Evolutionary conservation across 2,329 filamentous ascomycete species (phyloP), one percentile per base, ranked within the genome.

Genomic region (Trichoderma citrinoviride): DNA sequence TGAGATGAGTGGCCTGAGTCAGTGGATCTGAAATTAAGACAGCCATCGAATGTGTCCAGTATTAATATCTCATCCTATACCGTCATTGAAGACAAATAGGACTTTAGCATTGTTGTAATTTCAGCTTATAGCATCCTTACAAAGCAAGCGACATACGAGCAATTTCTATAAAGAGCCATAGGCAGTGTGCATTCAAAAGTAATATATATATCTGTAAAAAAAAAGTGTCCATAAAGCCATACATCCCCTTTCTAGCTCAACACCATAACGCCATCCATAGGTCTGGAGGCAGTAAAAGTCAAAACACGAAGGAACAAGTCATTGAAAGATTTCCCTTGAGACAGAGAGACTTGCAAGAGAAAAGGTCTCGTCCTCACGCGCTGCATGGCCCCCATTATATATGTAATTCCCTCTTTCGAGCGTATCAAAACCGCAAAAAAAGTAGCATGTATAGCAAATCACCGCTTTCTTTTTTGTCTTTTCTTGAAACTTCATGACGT

Each of bases 261-360:
- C 63, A 65, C 63, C 63, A 23, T 61, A 65, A 65, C 63, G 56
- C 63, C 63, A 54, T 65, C 63, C 63, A 61, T 40, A 54, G 29
- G 58, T 54, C 49, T 65, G 63, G 63, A 65, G 63, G 55, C 63
- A 52, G 14, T 37, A 37, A 61, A 60, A 61, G 57, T 60, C 46
- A 64, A 64, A 37, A 58, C 46, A 57, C 62, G 62, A 65, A 65
- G 49, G 43, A 60, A 54, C 58, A 54, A 62, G 58, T 62, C 58
- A 54, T 54, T 53, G 49, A 62, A 47, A 54, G 33, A 37, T 37
- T 37, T 8, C 41, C 47, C 19, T 43, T 61, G 41, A 37, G 14
- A 44, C 33, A 55, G 46, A 33, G 61, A 50, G 56, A 61, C 23
- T 37, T 37, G 33, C 33, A 37, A 12, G 33, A 37, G 33, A 49